A percentile compares a stretch with the other conserved stretches of the same genome.
phyloP scores from a whole-genome alignment of 2,329 filamentous ascomycete genomes.

The Nakataea oryzae region DNA sequence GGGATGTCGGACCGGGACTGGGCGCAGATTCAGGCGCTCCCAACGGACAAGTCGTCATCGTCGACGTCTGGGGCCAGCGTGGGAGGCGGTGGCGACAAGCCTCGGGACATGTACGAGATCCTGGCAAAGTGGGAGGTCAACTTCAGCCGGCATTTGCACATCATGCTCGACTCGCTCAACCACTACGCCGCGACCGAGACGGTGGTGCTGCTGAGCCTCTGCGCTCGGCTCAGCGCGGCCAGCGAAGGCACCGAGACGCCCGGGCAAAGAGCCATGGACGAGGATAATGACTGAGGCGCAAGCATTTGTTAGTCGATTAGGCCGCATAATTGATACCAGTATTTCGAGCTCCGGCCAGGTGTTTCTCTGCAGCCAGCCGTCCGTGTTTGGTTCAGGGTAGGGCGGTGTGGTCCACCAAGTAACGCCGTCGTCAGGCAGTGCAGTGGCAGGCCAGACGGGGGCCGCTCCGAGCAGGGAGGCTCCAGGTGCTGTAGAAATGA shows the following conservation, averaged over 20 bases:
- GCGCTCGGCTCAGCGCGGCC: conserved; percentile 70
- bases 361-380: no score
- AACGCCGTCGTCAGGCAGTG: background rate
- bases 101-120: conserved; percentile 60
- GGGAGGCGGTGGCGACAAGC: conserved; percentile 22
- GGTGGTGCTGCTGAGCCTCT: conserved; percentile 82
- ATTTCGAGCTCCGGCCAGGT: background rate
- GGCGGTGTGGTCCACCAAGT: no score
- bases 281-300: conserved; percentile 13
- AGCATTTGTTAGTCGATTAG: background rate
- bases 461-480: background rate
- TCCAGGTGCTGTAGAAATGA: background rate
- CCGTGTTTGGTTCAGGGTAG: no score
- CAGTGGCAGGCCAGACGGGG: background rate
- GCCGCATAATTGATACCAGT: background rate
- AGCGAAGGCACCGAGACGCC: conserved; percentile 64
- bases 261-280: conserved; percentile 48
- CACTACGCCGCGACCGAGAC: conserved; percentile 97
- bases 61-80: conserved; percentile 20
- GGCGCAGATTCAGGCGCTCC: conserved; percentile 42
- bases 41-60: conserved; percentile 26
- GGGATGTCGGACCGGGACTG: conserved; percentile 53
- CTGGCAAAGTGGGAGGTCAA: conserved; percentile 88
- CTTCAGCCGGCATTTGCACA: conserved; percentile 85
- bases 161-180: conserved; percentile 87